These are phyloP conservation scores for Grifola frondosa DNA, from an alignment of 1,284 basidiomycete species.

Conservation along the genomic window DNA sequence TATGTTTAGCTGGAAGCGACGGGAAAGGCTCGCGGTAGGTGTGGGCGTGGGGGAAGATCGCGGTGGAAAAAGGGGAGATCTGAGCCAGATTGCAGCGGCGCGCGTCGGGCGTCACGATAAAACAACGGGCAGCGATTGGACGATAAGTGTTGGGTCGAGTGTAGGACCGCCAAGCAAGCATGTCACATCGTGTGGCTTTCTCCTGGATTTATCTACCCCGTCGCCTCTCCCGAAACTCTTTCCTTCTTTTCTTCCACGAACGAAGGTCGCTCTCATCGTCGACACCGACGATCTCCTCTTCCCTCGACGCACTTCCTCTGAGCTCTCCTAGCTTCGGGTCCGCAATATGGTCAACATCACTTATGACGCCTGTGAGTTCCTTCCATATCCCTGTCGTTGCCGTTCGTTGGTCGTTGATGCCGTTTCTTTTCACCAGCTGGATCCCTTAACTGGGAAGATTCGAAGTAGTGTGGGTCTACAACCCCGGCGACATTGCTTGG, in stretches of 20 bases:
- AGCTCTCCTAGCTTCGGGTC: constrained; percentile 8
- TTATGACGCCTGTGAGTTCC: constrained; percentile 46
- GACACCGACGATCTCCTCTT: constrained; percentile 7
- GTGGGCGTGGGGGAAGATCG: constrained; percentile 8
- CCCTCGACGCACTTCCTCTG: constrained; percentile 1
- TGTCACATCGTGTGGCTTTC: constrained; percentile 6
- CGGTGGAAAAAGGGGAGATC: constrained; percentile 9
- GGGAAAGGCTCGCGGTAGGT: constrained; percentile 1
- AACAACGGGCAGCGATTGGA: constrained; percentile 12
- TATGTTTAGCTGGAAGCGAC: not conserved
- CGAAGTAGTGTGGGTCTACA: constrained; percentile 52
- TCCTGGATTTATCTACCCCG: constrained; percentile 9
- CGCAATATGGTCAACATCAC: constrained; percentile 50
- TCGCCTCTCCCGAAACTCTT: constrained; percentile 4
- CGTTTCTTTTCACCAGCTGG: constrained; percentile 20
- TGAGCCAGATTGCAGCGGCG: constrained; percentile 2
- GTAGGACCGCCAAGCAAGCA: not conserved
- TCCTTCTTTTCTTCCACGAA: constrained; percentile 13
- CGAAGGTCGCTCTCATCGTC: constrained; percentile 4
- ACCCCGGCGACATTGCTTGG: constrained; percentile 83
- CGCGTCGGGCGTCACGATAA: no score
- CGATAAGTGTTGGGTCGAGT: constrained; percentile 13
- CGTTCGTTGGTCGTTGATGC: constrained; percentile 6
- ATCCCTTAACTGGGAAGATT: constrained; percentile 37
- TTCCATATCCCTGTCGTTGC: not conserved